Evolutionary conservation across 2,329 filamentous ascomycete species (phyloP), one percentile per base, ranked within the genome.

Genomic region (Colletotrichum cereale): DNA sequence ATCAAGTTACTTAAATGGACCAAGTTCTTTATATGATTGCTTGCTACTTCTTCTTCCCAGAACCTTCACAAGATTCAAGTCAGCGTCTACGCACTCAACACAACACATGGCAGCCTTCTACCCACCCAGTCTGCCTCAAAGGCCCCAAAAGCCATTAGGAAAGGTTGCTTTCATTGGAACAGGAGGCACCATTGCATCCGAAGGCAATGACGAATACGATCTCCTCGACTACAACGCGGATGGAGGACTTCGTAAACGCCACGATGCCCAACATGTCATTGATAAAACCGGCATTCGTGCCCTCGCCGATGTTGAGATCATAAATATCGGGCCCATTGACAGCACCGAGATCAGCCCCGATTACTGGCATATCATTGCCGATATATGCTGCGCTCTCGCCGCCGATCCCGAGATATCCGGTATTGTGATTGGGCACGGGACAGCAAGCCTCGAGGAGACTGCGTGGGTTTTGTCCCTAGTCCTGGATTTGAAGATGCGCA

Each of bases 401-500:
- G 14, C 36, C 34, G 21, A 61, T 12, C 11, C 21, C 48, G 21
- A 29, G 11, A n/a, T 69, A 16, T 2, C 29, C 1, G 67, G 62
- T 11, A 67, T 70, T 2, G 62, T 70, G n/a, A 42, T 70, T 14
- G 63, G 55, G 14, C 67, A 70, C 14, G 67, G 67, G 16, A 70
- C 67, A 18, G 67, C 67, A 14, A 70, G 38, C 38, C 63, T 70
- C 4, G 67, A 70, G 18, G 67, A 70, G 26, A 70, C 67, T 5
- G 63, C 62, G 3, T 70, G 63, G 62, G 16, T 47, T 18, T 44
- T 70, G 11, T 70, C 48, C 5, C 40, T 70, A 5, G 48, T 67
- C 21, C 26, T 67, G 18, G 7, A n/a, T 26, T 18, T 56, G 21
- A 24, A 16, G 3, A 42, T 50, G 1, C 67, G 56, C 5, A 34